Percentiles rank a stretch among this genome's conserved stretches.
phyloP scores from a whole-genome alignment of 1,284 basidiomycete genomes.

The Boletus semigastroideus region DNA sequence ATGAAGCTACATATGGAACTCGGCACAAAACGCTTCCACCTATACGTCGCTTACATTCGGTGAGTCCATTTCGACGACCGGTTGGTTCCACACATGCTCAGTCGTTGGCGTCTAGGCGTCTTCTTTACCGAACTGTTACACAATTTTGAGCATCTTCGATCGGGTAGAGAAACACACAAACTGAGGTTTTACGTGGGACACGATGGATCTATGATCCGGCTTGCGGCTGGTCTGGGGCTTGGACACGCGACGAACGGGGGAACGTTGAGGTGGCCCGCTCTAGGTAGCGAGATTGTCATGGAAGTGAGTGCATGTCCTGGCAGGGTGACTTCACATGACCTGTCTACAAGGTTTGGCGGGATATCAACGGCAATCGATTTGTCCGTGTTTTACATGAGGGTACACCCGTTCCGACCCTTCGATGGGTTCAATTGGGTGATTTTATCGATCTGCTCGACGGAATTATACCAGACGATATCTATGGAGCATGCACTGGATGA shows the following conservation, averaged over 20 bases:
- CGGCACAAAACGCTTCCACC: slow-evolving; percentile 39
- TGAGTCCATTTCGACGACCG: slow-evolving; percentile 15
- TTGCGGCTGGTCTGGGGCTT: slow-evolving; percentile 47
- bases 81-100: background rate
- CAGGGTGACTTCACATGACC: slow-evolving; percentile 1
- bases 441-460: slow-evolving; percentile 40
- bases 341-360: slow-evolving; percentile 42
- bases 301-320: slow-evolving; percentile 37
- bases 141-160: slow-evolving; percentile 31
- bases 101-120: slow-evolving; percentile 28
- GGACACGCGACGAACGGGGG: slow-evolving; percentile 31
- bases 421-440: slow-evolving; percentile 39
- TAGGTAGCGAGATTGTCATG: slow-evolving; percentile 52
- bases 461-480: slow-evolving; percentile 41
- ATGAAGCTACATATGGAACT: slow-evolving; percentile 52
- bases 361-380: slow-evolving; percentile 26
- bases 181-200: slow-evolving; percentile 49
- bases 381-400: slow-evolving; percentile 52
- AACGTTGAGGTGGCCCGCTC: slow-evolving; percentile 48
- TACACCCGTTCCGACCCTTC: slow-evolving; percentile 37
- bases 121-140: slow-evolving; percentile 38
- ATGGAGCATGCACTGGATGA: slow-evolving; percentile 18
- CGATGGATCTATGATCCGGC: slow-evolving; percentile 51
- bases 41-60: slow-evolving; percentile 52
- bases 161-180: slow-evolving; percentile 38